These are phyloP conservation scores for Kodamaea sp. DNA, from an alignment of 1,139 yeast genomes.

Conservation along the genomic window DNA sequence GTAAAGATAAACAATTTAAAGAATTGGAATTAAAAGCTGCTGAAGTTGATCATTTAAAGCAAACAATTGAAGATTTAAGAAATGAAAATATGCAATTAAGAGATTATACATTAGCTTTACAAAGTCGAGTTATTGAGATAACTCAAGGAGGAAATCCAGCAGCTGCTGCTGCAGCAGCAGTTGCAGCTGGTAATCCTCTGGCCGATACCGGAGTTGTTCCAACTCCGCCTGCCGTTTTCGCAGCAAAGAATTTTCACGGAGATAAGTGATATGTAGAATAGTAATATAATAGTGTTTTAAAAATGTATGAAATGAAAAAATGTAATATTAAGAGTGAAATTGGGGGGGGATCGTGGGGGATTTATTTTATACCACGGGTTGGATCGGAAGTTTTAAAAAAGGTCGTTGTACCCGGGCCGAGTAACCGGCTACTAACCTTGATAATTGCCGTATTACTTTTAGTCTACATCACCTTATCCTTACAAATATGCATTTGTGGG, in stretches of 20 bases:
- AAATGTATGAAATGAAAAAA: not conserved
- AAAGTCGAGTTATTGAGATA: slow-evolving; percentile 57
- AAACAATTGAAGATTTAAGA: slow-evolving; percentile 58
- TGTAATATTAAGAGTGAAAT: not conserved
- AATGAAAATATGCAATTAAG: slow-evolving; percentile 70
- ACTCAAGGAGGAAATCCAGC: slow-evolving; percentile 1
- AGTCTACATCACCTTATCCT: no score
- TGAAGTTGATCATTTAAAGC: slow-evolving; percentile 56
- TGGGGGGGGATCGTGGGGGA: no score
- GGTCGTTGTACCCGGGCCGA: no score
- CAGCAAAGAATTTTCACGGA: slow-evolving; percentile 4
- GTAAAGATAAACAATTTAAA: slow-evolving; percentile 74
- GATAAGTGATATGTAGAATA: slow-evolving; percentile 4
- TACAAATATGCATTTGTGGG: no score
- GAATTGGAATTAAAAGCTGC: slow-evolving; percentile 70
- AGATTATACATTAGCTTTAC: slow-evolving; percentile 68
- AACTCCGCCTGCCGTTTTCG: slow-evolving; percentile 33
- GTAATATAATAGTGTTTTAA: slow-evolving; percentile 1
- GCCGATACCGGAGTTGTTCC: slow-evolving; percentile 22
- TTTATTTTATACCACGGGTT: no score
- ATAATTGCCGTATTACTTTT: no score
- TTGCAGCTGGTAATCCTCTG: slow-evolving; percentile 5
- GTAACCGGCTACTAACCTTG: no score
- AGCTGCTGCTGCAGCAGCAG: slow-evolving; percentile 4
- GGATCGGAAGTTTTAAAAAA: no score